Base-by-base conservation (phyloP, 352 stramenopile genomes). In the Phytophthora rubi region DNA sequence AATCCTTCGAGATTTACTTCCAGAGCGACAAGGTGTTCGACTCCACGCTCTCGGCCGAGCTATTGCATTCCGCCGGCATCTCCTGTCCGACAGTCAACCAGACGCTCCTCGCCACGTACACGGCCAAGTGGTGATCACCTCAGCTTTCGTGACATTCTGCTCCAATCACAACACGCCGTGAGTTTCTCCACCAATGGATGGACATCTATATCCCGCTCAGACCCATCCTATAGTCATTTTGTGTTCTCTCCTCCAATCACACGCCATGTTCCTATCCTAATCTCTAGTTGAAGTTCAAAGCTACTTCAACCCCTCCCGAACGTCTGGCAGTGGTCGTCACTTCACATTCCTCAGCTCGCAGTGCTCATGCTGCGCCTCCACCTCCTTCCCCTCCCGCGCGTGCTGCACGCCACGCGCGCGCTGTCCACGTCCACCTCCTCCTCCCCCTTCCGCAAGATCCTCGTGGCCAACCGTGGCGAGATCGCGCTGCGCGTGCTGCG, bases 381-480 rank as follows among this genome's bases (percentile, higher is more conserved):
- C 30, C 63, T 48, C 48, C 30, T 71, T n/a, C n/a, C 18, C 18
- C 18, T 21, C 35, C 45, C 57, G 3, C 45, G 39, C 39, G 39
- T 18, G 10, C 39, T 47, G 39, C 39, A n/a, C 45, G n/a, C 16
- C 8, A n/a, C 45, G 45, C 45, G 45, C n/a, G n/a, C 45, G 45
- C 45, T 23, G 45, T 18, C 39, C 39, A 18, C 15, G 13, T 45
- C 71, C 10, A 51, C 70, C 9, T 77, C 76, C 71, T 26, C 23
- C 23, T 26, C 23, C 23, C 77, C 48, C 68, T 92, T 98, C 70
- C 80, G 90, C 65, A 98, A 98, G 79, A 96, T 98, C 54, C 78
- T 98, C 4, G 86, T 98, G 65, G 93, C 93, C 39, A 98, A 98
- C 73, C 86, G 93, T 55, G 93, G 93, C 56, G 84, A 98, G 56